Percentiles rank a stretch among this genome's conserved stretches.
Conservation (phyloP, 2,329 filamentous ascomycete genomes). For the Pseudogymnoascus sp. region DNA sequence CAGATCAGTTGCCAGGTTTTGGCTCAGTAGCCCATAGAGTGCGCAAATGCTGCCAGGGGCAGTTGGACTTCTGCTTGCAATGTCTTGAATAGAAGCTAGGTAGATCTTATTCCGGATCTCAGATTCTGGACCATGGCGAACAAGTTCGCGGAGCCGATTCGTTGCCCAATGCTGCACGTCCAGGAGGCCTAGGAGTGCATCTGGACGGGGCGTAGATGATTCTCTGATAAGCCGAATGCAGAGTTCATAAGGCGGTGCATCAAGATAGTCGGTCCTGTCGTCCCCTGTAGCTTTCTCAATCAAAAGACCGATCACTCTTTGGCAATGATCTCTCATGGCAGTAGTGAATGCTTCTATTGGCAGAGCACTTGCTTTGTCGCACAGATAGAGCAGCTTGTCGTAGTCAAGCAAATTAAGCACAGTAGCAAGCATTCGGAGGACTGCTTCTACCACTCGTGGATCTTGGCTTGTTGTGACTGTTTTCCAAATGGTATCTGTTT, state of each 20-base stretch:
- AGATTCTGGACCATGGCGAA: conserved; percentile 44
- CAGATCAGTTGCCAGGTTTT: conserved; percentile 42
- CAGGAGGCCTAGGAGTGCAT: conserved; percentile 47
- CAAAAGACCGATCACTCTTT: conserved; percentile 44
- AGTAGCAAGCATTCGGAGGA: conserved; percentile 54
- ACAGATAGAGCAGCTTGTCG: conserved; percentile 53
- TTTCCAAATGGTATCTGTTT: conserved; percentile 78
- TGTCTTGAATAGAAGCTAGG: conserved; percentile 57
- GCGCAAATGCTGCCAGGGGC: conserved; percentile 67
- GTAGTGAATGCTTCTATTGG: conserved; percentile 55
- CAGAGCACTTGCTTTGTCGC: conserved; percentile 58
- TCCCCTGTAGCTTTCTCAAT: conserved; percentile 37
- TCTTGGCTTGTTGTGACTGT: conserved; percentile 76
- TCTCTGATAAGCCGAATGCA: conserved; percentile 64
- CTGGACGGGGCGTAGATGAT: conserved; percentile 48
- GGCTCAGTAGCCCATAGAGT: conserved; percentile 42
- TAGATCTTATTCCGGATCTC: conserved; percentile 56
- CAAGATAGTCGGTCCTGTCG: conserved; percentile 21
- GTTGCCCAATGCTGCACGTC: conserved; percentile 57
- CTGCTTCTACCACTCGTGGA: conserved; percentile 71
- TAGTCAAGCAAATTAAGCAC: conserved; percentile 42
- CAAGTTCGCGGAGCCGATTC: conserved; percentile 51
- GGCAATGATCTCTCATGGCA: conserved; percentile 53
- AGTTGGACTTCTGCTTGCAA: conserved; percentile 52
- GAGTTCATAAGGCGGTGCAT: conserved; percentile 43